Evolutionary conservation across 345 rosid species (phyloP).

Genomic region (Lepidium aucheri): DNA sequence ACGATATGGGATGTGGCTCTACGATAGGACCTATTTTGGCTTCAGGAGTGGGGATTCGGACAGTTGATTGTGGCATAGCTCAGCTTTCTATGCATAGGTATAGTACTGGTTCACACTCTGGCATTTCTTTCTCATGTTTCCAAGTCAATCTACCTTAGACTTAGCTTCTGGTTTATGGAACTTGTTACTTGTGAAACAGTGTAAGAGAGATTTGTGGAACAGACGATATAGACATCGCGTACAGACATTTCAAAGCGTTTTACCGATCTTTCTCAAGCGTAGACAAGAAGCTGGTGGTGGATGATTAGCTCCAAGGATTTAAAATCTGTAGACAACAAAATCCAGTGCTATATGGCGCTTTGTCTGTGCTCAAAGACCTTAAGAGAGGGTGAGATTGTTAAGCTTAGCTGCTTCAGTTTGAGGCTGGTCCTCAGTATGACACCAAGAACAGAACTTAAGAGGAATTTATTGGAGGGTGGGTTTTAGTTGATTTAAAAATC

Average conservation of each 20-base stretch:
- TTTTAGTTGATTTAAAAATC: no score
- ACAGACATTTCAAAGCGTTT: slow-evolving; percentile 90
- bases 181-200: slow-evolving; percentile 31
- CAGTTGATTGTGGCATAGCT: slow-evolving; percentile 91
- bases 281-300: slow-evolving; percentile 59
- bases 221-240: slow-evolving; percentile 75
- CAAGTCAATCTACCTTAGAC: background rate
- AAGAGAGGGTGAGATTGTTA: background rate
- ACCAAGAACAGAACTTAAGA: background rate
- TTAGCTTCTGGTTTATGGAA: background rate
- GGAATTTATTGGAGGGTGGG: no score
- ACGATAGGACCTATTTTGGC: slow-evolving; percentile 97
- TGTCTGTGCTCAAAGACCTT: no score
- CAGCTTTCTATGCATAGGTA: slow-evolving; percentile 99
- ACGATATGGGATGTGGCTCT: slow-evolving; percentile 98
- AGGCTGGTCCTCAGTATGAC: background rate
- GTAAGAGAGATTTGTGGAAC: slow-evolving; percentile 86
- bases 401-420: background rate
- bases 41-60: slow-evolving; percentile 82
- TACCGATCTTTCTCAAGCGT: slow-evolving; percentile 59
- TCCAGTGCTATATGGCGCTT: no score
- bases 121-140: background rate
- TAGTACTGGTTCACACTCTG: background rate
- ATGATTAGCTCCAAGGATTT: slow-evolving; percentile 7
- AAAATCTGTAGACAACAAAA: background rate